A percentile compares a stretch with the other conserved stretches of the same genome.
Evolutionary conservation across 2,329 filamentous ascomycete genomes (phyloP).

Genomic region (Cladosporium sp.): DNA sequence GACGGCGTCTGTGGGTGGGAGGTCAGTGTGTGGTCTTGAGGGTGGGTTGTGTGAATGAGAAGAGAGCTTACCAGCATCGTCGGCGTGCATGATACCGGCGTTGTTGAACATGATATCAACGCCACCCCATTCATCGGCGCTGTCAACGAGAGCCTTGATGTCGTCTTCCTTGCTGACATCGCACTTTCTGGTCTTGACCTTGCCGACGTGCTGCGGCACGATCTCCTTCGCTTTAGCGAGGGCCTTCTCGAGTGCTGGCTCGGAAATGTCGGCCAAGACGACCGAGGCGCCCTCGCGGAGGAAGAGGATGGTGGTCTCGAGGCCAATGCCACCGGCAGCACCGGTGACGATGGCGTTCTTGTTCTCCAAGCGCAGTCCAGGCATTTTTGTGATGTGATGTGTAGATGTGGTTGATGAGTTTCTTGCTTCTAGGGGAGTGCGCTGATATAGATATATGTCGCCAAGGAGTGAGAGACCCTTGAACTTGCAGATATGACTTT

Average conservation of each 20-base stretch:
- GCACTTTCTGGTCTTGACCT: slow-evolving; percentile 60
- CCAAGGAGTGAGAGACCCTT: no score
- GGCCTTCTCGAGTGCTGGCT: slow-evolving; percentile 70
- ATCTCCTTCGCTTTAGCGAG: slow-evolving; percentile 69
- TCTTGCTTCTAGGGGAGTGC: no score
- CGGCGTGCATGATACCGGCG: slow-evolving; percentile 90
- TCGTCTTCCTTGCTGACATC: slow-evolving; percentile 85
- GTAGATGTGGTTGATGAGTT: neutral
- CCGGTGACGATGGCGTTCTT: slow-evolving; percentile 76
- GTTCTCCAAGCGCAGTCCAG: slow-evolving; percentile 49
- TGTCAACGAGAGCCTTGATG: slow-evolving; percentile 68
- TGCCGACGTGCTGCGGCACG: slow-evolving; percentile 50
- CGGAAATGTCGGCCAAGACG: slow-evolving; percentile 80
- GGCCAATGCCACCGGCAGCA: slow-evolving; percentile 82
- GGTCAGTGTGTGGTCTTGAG: slow-evolving; percentile 36
- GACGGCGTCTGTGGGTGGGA: slow-evolving; percentile 53
- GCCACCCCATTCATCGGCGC: slow-evolving; percentile 78
- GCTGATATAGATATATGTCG: no score
- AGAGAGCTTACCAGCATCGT: slow-evolving; percentile 40
- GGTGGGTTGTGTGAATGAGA: slow-evolving; percentile 32
- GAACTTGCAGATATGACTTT: neutral
- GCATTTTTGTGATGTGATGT: slow-evolving; percentile 1
- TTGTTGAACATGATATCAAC: slow-evolving; percentile 96
- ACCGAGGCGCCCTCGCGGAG: slow-evolving; percentile 81
- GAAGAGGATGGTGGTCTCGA: slow-evolving; percentile 88